Evolutionary conservation across 108 stramenopile genomes (phyloP), one percentile per base, ranked within the genome.

Genomic region (Hondaea fermentalgiana): DNA sequence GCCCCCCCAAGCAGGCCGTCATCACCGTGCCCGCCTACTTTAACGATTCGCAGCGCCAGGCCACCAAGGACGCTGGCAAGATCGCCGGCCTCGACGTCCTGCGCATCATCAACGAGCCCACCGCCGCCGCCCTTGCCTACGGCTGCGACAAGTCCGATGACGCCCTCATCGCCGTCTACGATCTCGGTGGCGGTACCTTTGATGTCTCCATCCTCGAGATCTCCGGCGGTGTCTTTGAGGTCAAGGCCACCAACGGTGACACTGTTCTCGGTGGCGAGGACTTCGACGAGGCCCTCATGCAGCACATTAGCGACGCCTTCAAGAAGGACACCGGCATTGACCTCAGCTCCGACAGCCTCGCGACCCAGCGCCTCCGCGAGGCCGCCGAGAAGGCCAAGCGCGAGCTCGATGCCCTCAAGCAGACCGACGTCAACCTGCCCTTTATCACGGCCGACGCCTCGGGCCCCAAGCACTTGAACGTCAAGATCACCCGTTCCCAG

Each of bases 201-300:
- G 98, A 99, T 95, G 93, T 96, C 28, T 97, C 97, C 60, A 97
- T 99, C 64, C 93, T 99, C 51, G 98, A 99, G 91, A 98, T 99
- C 92, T 96, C 95, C 64, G 98, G 98, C 4, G 99, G 99, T 29
- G 99, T 99, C 59, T 99, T 99, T 89, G 99, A 99, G 91, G 99
- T 99, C 72, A 99, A 99, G 95, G 96, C 98, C 5, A 99, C 99
- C 89, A 99, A 99, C 91, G 99, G 99, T 49, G 98, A 99, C 92
- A 99, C 99, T 92, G 95, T 99, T 96, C 94, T 99, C 58, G 99
- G 99, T 35, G 99, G 99, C 87, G 99, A 99, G 94, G 99, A 99
- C 94, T 99, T 99, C 91, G 99, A 99, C 91, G 98, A 99, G 92
- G 91, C 92, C 87, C 91, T 99, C 23, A 92, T 99, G 91, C 95